Base-by-base conservation (phyloP, 2,329 filamentous ascomycete species). In the Botryosphaeria dothidea region DNA sequence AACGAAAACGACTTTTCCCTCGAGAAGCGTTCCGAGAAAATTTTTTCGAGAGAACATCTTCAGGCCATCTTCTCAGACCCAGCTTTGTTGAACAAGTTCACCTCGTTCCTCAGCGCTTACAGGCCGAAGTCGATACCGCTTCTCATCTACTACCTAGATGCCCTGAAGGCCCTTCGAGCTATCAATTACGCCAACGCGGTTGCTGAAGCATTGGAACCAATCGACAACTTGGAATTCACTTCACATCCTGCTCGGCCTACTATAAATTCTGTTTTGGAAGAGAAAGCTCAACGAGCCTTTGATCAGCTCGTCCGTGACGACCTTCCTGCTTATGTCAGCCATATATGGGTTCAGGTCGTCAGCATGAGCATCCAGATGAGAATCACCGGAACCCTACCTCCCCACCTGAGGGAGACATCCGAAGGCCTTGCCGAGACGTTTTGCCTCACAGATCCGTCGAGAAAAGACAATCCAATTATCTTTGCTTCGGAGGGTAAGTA, bases 401-500 rank as follows among this genome's bases (percentile, higher is more conserved):
- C 84, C 1, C 83, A 89, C 69, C 78, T 92, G 25, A 82, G 85
- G 48, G 87, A 90, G 49, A 84, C 89, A n/a, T 90, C 89, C 0
- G 90, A 93, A 73, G 90, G 90, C 0, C 75, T 93, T 66, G 90
- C 90, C 0, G 90, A 93, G 72, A 90, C 92, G 0, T 93, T 92
- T 69, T 93, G 90, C 72, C 75, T 93, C 63, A 91, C 89, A 0
- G 91, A 93, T 73, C 90, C 91, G 8, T 90, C 88, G 1, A 81
- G 90, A 65, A 81, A 84, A 1, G 91, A 92, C 67, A 92, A 92
- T 71, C 91, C 90, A 0, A 91, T 93, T 66, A 86, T 92, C 1
- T 92, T 92, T 75, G 89, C 89, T 6, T 92, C 89, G 3, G 88
- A 92, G 82, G 88, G 88, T 90, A 72, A 27, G 76, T 65, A 34